Evolutionary conservation across 352 stramenopile species (phyloP), one percentile per base, ranked within the genome.

Genomic region (Phytophthora boehmeriae): DNA sequence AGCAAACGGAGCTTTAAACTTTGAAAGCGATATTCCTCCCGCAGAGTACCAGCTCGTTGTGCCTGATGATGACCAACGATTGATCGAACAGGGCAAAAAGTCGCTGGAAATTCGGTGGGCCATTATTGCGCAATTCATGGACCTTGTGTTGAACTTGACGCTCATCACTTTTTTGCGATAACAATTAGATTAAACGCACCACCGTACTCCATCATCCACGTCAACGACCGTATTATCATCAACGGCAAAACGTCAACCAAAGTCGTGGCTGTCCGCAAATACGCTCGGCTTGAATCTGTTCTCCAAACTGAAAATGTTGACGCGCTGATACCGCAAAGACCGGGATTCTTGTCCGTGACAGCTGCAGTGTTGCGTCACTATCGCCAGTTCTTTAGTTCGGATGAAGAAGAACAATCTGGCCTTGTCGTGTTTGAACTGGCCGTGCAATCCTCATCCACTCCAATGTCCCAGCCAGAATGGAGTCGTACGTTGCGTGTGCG

Each of bases 141-240:
- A 8, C 38, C 46, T 25, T 43, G 32, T 36, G 16, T 22, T 59
- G 13, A 55, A 51, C 32, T 11, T 32, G 34, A 2, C 58, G 38
- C 5, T 20, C 23, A 8, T 57, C 41, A 8, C 28, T 22, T 47
- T 14, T 8, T 55, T 51, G 16, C 11, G 36, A 8, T 25, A 9
- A 14, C 27, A 28, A 6, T 34, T 30, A 88, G 78, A 27, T 65
- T 92, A 16, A 90, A 92, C 39, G 75, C 71, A 22, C 64, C 74
- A 11, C 83, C 83, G 28, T 92, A 92, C 45, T 87, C 78, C 4
- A 83, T 89, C 66, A 91, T 91, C 51, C 83, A 73, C 39, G 66
- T 66, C 13, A 81, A 85, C 61, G 83, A 92, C 53, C 75, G 75
- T 35, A 83, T 92, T 52, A 80, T 76, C 10, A 78, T 92, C 42